Conservation (phyloP, 169 alveolate genomes). For the Amoebophrya sp. region DNA sequence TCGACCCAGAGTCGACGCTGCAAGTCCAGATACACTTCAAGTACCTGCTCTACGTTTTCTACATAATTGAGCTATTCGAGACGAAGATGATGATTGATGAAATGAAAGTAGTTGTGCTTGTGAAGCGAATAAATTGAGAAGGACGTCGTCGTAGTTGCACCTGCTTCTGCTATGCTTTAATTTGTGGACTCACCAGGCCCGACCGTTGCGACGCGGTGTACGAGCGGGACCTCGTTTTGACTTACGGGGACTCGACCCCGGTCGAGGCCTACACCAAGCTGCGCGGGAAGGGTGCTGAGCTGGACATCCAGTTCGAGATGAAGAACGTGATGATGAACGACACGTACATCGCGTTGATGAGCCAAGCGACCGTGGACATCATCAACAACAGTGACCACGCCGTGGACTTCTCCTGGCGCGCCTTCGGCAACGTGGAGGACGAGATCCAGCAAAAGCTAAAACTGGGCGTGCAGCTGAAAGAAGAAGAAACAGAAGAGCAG, state of each 20-base stretch:
- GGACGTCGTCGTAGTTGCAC: too few species aligned
- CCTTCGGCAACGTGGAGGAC: slow-evolving; percentile 62
- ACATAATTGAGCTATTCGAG: too few species aligned
- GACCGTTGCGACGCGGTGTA: slow-evolving; percentile 34
- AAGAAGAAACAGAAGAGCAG: slow-evolving; percentile 12
- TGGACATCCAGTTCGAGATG: slow-evolving; percentile 52
- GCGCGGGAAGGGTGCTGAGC: slow-evolving; percentile 8
- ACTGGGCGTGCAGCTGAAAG: slow-evolving; percentile 48
- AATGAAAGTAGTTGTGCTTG: too few species aligned
- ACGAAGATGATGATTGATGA: too few species aligned
- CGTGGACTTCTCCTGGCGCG: slow-evolving; percentile 77
- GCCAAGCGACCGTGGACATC: slow-evolving; percentile 63
- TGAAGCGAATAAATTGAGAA: too few species aligned
- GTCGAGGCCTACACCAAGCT: neutral
- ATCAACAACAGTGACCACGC: slow-evolving; percentile 72
- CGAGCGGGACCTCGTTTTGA: slow-evolving; percentile 49
- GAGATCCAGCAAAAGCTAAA: slow-evolving; percentile 28
- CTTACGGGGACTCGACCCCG: slow-evolving; percentile 44
- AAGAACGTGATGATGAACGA: slow-evolving; percentile 58
- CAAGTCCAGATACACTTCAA: neutral
- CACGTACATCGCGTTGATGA: slow-evolving; percentile 70
- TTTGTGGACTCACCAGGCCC: neutral
- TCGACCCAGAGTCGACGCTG: slow-evolving; percentile 42
- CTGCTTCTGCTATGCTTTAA: too few species aligned
- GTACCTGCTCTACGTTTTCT: slow-evolving; percentile 25